These are phyloP conservation scores for Cucumis sativus DNA, from an alignment of 306 rosid genomes.

Conservation along the genomic window DNA sequence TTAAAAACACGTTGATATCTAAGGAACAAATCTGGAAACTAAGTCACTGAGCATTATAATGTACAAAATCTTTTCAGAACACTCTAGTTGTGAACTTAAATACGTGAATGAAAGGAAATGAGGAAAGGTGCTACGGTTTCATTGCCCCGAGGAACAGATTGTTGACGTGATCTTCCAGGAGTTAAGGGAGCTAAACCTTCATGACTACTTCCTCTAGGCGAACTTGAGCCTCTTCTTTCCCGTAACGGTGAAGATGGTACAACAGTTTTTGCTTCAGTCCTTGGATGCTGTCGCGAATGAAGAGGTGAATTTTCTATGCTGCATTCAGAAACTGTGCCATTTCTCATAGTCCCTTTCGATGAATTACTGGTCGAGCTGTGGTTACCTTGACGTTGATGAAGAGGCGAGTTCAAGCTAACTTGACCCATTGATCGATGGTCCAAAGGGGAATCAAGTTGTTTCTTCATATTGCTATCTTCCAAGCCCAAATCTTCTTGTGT, in stretches of 20 bases:
- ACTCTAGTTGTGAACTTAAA: background rate
- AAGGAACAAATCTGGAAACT: background rate
- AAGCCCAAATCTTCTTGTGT: background rate
- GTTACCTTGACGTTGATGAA: background rate
- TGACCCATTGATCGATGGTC: background rate
- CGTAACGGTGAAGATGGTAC: slow-evolving; percentile 13
- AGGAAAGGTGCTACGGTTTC: slow-evolving; percentile 9
- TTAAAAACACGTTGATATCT: background rate
- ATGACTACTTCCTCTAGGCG: slow-evolving; percentile 4
- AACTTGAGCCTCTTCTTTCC: slow-evolving; percentile 9
- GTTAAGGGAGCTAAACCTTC: slow-evolving; percentile 12
- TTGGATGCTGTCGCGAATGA: slow-evolving; percentile 5
- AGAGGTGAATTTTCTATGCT: slow-evolving; percentile 9
- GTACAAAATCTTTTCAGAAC: background rate
- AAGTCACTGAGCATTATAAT: background rate
- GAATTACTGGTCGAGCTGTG: background rate
- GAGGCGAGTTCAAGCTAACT: slow-evolving; percentile 7
- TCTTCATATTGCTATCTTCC: background rate
- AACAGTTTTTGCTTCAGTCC: background rate
- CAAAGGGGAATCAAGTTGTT: background rate
- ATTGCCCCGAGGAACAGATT: slow-evolving; percentile 9
- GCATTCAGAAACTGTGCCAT: background rate
- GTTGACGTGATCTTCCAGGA: slow-evolving; percentile 14
- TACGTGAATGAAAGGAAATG: background rate
- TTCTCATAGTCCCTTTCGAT: background rate